Percentiles rank a stretch among this genome's conserved stretches.
phyloP scores from a whole-genome alignment of 2,329 filamentous ascomycete species.

The Xylaria sp. region DNA sequence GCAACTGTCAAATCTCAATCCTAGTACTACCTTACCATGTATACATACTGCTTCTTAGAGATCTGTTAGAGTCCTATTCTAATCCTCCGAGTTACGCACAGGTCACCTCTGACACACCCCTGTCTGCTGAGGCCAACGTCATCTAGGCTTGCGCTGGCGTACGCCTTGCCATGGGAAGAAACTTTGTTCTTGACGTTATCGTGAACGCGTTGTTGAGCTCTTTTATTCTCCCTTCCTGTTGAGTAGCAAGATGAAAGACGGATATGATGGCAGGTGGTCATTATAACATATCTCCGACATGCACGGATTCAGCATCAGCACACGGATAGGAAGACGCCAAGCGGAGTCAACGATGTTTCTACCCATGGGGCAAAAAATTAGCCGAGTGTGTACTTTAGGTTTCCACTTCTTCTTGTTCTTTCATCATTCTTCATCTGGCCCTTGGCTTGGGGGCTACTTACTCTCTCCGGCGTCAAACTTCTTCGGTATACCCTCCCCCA shows the following conservation, averaged over 20 bases:
- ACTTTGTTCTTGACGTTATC: constrained; percentile 7
- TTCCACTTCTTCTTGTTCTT: neutral
- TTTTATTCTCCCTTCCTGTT: neutral
- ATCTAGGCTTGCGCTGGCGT: constrained; percentile 37
- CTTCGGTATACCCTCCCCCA: constrained; percentile 25
- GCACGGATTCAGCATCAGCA: neutral
- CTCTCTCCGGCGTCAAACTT: constrained; percentile 16
- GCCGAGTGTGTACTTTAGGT: constrained; percentile 19
- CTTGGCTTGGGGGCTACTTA: neutral
- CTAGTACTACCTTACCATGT: neutral
- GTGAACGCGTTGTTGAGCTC: neutral
- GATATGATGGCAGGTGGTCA: neutral
- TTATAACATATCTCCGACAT: neutral
- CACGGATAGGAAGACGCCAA: neutral
- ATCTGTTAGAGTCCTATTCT: constrained; percentile 18
- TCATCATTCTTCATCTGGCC: neutral
- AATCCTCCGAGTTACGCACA: constrained; percentile 21
- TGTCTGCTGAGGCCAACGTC: constrained; percentile 39
- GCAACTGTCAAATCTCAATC: neutral
- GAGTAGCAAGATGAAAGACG: constrained; percentile 1
- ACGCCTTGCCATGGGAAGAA: neutral
- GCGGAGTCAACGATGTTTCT: neutral
- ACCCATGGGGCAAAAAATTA: neutral
- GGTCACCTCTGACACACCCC: constrained; percentile 39
- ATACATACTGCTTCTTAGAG: neutral